Evolutionary conservation across 768 basidiomycete species (phyloP).

Genomic region (Cyclocybe aegerita): DNA sequence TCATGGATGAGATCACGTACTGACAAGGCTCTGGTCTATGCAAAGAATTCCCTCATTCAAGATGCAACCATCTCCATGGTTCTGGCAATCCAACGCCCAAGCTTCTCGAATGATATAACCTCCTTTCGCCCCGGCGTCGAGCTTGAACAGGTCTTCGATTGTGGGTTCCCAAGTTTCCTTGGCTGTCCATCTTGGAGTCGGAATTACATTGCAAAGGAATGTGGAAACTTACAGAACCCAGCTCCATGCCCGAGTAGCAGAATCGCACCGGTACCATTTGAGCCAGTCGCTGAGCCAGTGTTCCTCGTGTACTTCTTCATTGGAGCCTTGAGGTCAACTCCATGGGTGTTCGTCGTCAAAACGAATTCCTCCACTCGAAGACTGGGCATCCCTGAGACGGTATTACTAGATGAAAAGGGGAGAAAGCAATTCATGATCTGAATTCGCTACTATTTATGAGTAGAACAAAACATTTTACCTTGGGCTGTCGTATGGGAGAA

Average conservation of each 20-base stretch:
- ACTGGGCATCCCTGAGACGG: too few species aligned
- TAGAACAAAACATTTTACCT: too few species aligned
- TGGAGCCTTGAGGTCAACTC: constrained; percentile 23
- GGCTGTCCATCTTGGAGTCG: constrained; percentile 16
- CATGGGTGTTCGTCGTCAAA: constrained; percentile 26
- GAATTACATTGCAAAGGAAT: too few species aligned
- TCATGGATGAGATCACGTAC: too few species aligned
- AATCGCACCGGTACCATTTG: constrained; percentile 18
- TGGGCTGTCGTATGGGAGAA: too few species aligned
- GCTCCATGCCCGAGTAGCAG: constrained; percentile 27
- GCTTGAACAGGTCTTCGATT: constrained; percentile 27
- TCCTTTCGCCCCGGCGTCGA: constrained; percentile 16
- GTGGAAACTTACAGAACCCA: constrained; percentile 25
- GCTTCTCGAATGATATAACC: constrained; percentile 26
- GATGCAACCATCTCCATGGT: constrained; percentile 35
- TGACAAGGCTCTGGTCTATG: constrained; percentile 15
- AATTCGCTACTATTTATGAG: too few species aligned
- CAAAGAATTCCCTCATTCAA: constrained; percentile 28
- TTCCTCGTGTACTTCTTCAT: constrained; percentile 28
- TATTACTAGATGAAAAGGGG: too few species aligned
- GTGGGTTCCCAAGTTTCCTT: constrained; percentile 43
- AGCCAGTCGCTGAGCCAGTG: background rate
- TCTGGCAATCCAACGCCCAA: constrained; percentile 38
- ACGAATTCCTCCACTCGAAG: constrained; percentile 21
- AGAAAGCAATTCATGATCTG: too few species aligned